These are phyloP conservation scores for Oenanthe sinensis DNA, from an alignment of 129 eudicot species.

Conservation along the genomic window DNA sequence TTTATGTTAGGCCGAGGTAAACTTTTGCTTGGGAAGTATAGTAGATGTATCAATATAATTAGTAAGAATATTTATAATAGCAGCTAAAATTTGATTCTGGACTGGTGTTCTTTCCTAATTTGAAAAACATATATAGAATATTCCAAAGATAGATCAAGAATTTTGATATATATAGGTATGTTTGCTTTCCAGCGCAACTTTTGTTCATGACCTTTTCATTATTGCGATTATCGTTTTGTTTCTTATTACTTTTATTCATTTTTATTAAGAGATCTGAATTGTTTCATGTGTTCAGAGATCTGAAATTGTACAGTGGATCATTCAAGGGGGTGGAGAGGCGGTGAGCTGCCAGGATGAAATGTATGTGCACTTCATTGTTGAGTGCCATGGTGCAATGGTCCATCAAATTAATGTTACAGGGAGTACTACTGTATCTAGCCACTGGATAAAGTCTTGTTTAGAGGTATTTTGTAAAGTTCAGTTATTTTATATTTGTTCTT, in stretches of 20 bases:
- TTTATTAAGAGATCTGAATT: conserved; percentile 2
- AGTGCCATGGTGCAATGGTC: conserved; percentile 59
- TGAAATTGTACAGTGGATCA: conserved; percentile 75
- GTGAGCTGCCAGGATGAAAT: conserved; percentile 30
- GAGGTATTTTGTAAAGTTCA: conserved; percentile 38
- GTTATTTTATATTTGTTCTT: neutral
- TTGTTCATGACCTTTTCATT: conserved; percentile 5
- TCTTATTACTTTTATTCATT: neutral
- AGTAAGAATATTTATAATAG: neutral
- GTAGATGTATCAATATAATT: neutral
- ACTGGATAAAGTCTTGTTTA: conserved; percentile 80
- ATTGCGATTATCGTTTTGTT: neutral
- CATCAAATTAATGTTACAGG: conserved; percentile 13
- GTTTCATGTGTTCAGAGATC: conserved; percentile 42
- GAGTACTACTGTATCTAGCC: conserved; percentile 60
- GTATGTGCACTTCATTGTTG: conserved; percentile 58
- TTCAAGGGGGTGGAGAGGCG: conserved; percentile 74
- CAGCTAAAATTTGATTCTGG: neutral
- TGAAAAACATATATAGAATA: neutral
- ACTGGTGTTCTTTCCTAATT: neutral
- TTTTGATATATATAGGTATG: neutral
- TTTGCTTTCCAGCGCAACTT: neutral
- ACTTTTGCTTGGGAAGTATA: neutral
- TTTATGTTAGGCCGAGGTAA: neutral
- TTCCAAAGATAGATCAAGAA: neutral